These are phyloP conservation scores for Ogataea polymorpha DNA, from an alignment of 805 yeast genomes.

Conservation along the genomic window DNA sequence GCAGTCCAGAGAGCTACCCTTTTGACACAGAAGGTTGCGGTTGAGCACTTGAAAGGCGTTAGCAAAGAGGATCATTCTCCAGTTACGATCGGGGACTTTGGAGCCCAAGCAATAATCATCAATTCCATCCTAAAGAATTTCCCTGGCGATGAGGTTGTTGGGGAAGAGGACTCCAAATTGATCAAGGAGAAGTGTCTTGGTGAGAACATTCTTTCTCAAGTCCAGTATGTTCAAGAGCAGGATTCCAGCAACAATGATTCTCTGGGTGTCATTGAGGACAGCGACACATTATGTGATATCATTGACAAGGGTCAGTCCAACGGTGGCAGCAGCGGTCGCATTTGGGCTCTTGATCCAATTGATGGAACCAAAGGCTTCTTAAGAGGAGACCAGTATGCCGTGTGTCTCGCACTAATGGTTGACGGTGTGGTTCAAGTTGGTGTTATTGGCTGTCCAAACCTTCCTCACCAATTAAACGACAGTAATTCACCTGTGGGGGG, in stretches of 20 bases:
- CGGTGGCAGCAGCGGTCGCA: slow-evolving; percentile 78
- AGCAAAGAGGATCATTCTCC: slow-evolving; percentile 90
- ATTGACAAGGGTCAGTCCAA: slow-evolving; percentile 77
- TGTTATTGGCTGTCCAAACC: slow-evolving; percentile 94
- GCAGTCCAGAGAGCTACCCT: slow-evolving; percentile 88
- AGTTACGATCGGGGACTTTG: slow-evolving; percentile 94
- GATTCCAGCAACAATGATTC: slow-evolving; percentile 34
- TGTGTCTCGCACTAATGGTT: slow-evolving; percentile 85
- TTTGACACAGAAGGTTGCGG: slow-evolving; percentile 65
- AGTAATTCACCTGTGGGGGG: slow-evolving; percentile 57
- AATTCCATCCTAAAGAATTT: slow-evolving; percentile 76
- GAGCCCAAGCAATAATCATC: slow-evolving; percentile 91
- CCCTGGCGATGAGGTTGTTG: slow-evolving; percentile 84
- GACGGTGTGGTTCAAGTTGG: slow-evolving; percentile 86
- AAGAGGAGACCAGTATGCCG: slow-evolving; percentile 95
- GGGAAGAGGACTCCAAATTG: slow-evolving; percentile 84
- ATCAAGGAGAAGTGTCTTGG: slow-evolving; percentile 54
- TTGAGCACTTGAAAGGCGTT: slow-evolving; percentile 51
- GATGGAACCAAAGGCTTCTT: slow-evolving; percentile 98
- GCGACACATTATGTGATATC: slow-evolving; percentile 53
- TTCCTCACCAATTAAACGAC: slow-evolving; percentile 49
- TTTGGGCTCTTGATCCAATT: slow-evolving; percentile 98
- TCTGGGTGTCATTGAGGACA: slow-evolving; percentile 42
- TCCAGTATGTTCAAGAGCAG: slow-evolving; percentile 48
- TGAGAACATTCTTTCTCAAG: slow-evolving; percentile 55